Conservation (phyloP, 768 basidiomycete genomes). For the Boletales sp. region DNA sequence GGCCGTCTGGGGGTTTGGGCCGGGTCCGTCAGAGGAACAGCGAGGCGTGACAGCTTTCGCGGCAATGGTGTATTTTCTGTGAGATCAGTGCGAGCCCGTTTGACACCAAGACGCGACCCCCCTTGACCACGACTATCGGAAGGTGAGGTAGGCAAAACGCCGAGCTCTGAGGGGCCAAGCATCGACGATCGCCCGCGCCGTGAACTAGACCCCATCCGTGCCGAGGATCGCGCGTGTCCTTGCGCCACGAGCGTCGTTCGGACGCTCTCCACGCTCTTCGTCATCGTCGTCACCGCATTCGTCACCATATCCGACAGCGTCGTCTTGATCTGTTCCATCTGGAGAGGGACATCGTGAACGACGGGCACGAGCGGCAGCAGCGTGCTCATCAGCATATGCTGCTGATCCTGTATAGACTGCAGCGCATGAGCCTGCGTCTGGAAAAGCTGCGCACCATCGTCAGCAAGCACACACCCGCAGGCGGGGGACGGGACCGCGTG, state of each 20-base stretch:
- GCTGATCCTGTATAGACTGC: slow-evolving; percentile 48
- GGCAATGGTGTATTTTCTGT: neutral
- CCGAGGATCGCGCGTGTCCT: neutral
- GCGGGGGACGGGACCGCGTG: neutral
- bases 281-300: slow-evolving; percentile 16
- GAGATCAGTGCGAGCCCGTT: slow-evolving; percentile 14
- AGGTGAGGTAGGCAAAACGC: slow-evolving; percentile 8
- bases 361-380: slow-evolving; percentile 60
- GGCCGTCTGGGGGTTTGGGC: slow-evolving; percentile 16
- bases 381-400: slow-evolving; percentile 36
- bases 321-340: slow-evolving; percentile 37
- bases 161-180: neutral
- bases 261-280: slow-evolving; percentile 9
- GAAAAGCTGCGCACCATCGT: slow-evolving; percentile 27
- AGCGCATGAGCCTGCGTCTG: slow-evolving; percentile 55
- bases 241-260: slow-evolving; percentile 7
- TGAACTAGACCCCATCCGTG: neutral
- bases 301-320: slow-evolving; percentile 16
- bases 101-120: neutral
- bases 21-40: neutral
- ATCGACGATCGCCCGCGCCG: slow-evolving; percentile 1
- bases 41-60: slow-evolving; percentile 11
- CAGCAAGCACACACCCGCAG: too few relatives aligned
- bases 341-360: slow-evolving; percentile 54
- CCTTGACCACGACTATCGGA: slow-evolving; percentile 2